Evolutionary conservation across 306 rosid genomes (phyloP).

Genomic region (Abrus precatorius): DNA sequence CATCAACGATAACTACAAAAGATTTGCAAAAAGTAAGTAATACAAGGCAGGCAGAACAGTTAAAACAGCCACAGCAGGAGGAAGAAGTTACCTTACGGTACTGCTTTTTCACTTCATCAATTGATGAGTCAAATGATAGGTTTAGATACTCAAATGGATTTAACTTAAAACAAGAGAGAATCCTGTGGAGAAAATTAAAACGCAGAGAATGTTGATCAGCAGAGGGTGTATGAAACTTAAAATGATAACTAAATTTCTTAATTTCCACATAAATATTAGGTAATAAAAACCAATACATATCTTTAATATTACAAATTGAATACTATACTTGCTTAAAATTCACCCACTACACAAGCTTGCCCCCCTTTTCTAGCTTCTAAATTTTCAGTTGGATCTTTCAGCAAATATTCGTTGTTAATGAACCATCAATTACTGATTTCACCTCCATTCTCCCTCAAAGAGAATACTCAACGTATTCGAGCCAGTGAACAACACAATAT

Average conservation of each 20-base stretch:
- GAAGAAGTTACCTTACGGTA: conserved; percentile 82
- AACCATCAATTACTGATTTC: conserved; percentile 25
- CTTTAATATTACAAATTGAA: not conserved
- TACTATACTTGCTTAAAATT: conserved; percentile 1
- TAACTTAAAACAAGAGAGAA: conserved; percentile 92
- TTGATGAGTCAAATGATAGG: conserved; percentile 78
- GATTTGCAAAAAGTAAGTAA: conserved; percentile 39
- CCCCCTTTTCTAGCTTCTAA: conserved; percentile 6
- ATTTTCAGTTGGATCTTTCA: not conserved
- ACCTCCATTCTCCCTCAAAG: conserved; percentile 6
- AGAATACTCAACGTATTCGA: not conserved
- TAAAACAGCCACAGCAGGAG: conserved; percentile 23
- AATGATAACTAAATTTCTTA: conserved; percentile 26
- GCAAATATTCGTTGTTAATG: not conserved
- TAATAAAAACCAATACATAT: not conserved
- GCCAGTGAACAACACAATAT: not conserved
- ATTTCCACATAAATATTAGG: conserved; percentile 1
- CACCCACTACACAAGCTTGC: conserved; percentile 34
- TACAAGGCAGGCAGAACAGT: conserved; percentile 22
- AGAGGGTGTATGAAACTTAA: conserved; percentile 18
- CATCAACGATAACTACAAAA: conserved; percentile 81
- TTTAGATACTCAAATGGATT: conserved; percentile 86
- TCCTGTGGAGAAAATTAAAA: conserved; percentile 60
- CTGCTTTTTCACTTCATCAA: conserved; percentile 86
- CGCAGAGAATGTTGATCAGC: conserved; percentile 35